These are phyloP conservation scores for Solanum infundibuliforme DNA, from an alignment of 257 asterid genomes.

Conservation along the genomic window DNA sequence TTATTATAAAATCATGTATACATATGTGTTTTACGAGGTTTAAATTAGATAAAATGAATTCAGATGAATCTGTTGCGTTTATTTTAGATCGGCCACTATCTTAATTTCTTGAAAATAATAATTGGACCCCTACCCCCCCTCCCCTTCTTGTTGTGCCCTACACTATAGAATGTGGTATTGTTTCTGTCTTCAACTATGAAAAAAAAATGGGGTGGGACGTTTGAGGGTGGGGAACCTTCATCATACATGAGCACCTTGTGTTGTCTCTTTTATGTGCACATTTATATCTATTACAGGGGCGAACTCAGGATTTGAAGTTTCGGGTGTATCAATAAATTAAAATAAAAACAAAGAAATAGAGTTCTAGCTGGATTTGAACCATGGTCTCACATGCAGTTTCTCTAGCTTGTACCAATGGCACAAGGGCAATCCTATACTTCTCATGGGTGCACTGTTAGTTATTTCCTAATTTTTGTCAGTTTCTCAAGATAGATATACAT, in stretches of 20 bases:
- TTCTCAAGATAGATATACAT: background rate
- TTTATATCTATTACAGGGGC: background rate
- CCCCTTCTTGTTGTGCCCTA: background rate
- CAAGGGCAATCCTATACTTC: background rate
- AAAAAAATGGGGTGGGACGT: background rate
- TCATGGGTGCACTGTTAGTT: background rate
- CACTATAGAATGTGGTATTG: background rate
- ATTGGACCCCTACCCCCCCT: background rate
- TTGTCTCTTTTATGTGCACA: background rate
- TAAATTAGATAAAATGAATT: background rate
- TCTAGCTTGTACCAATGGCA: background rate
- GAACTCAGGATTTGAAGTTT: rapidly evolving
- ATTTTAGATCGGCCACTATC: background rate
- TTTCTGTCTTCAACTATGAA: background rate
- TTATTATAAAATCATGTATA: background rate
- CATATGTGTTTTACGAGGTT: background rate
- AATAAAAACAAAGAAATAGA: too few relatives aligned
- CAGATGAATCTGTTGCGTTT: background rate
- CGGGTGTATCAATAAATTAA: background rate
- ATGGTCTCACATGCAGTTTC: background rate
- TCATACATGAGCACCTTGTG: background rate
- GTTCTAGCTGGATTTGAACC: too few relatives aligned
- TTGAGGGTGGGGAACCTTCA: background rate
- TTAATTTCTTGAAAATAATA: background rate
- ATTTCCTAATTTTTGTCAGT: background rate